These are phyloP conservation scores for Leishmania turanica DNA, from an alignment of 208 protist species.

Conservation along the genomic window DNA sequence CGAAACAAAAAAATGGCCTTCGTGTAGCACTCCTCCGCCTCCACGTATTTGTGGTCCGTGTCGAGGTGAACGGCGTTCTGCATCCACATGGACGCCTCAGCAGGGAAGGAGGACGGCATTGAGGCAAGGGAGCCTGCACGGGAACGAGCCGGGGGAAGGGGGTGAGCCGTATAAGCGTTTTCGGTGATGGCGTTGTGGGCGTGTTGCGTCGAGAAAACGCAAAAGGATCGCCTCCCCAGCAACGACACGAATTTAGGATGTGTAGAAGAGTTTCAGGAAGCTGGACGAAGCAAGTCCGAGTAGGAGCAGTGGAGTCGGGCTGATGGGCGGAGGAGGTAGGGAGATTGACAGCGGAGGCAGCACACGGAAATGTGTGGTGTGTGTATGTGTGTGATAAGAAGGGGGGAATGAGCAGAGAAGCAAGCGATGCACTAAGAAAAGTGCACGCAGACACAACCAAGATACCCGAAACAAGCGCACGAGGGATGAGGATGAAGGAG, in stretches of 20 bases:
- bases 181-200: not conserved
- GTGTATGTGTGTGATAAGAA: not conserved
- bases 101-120: constrained; percentile 25
- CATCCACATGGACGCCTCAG: constrained; percentile 38
- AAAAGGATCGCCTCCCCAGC: not conserved
- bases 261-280: constrained; percentile 11
- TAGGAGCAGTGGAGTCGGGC: not conserved
- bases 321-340: not conserved
- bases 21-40: constrained; percentile 81
- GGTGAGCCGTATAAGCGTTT: not conserved
- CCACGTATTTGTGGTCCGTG: constrained; percentile 36
- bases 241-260: constrained; percentile 3
- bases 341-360: not conserved
- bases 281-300: constrained; percentile 4
- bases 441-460: not conserved
- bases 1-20: constrained; percentile 55
- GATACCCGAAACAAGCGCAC: not conserved
- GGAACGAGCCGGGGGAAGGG: not conserved
- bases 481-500: not conserved
- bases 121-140: not conserved
- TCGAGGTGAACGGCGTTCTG: constrained; percentile 63
- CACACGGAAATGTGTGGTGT: not conserved
- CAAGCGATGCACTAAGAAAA: not conserved
- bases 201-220: not conserved
- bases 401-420: not conserved